phyloP scores from a whole-genome alignment of 2,329 filamentous ascomycete species.

The Fusarium sp. region DNA sequence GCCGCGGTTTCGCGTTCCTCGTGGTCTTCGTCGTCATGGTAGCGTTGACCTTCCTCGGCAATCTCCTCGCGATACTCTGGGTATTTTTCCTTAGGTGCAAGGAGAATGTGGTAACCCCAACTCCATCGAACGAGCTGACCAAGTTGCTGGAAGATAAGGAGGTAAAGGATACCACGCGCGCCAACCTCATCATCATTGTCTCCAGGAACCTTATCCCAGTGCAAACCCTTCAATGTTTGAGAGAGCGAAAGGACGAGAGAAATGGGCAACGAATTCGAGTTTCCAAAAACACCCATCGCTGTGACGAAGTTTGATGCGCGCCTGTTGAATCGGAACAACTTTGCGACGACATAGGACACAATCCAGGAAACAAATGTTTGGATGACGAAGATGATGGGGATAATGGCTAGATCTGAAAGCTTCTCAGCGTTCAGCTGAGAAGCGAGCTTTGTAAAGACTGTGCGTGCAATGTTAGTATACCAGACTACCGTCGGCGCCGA shows the following conservation, averaged over 20 bases:
- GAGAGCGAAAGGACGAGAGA: slow-evolving; percentile 94
- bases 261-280: slow-evolving; percentile 97
- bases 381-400: slow-evolving; percentile 91
- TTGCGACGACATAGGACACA: slow-evolving; percentile 77
- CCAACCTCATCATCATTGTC: slow-evolving; percentile 97
- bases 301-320: slow-evolving; percentile 93
- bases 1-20: slow-evolving; percentile 58
- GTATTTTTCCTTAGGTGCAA: slow-evolving; percentile 85
- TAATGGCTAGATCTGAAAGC: slow-evolving; percentile 88
- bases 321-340: slow-evolving; percentile 82
- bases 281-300: slow-evolving; percentile 97
- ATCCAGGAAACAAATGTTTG: slow-evolving; percentile 89
- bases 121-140: slow-evolving; percentile 97
- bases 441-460: slow-evolving; percentile 96
- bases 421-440: slow-evolving; percentile 94
- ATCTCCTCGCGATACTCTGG: slow-evolving; percentile 69
- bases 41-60: slow-evolving; percentile 69
- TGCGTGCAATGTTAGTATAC: slow-evolving; percentile 34
- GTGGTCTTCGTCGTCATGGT: slow-evolving; percentile 58
- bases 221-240: slow-evolving; percentile 88
- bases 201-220: slow-evolving; percentile 90
- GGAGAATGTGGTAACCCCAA: slow-evolving; percentile 94
- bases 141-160: slow-evolving; percentile 97
- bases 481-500: background rate
- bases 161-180: slow-evolving; percentile 91